Evolutionary conservation across 768 basidiomycete genomes (phyloP).

Genomic region (Russula sp.): DNA sequence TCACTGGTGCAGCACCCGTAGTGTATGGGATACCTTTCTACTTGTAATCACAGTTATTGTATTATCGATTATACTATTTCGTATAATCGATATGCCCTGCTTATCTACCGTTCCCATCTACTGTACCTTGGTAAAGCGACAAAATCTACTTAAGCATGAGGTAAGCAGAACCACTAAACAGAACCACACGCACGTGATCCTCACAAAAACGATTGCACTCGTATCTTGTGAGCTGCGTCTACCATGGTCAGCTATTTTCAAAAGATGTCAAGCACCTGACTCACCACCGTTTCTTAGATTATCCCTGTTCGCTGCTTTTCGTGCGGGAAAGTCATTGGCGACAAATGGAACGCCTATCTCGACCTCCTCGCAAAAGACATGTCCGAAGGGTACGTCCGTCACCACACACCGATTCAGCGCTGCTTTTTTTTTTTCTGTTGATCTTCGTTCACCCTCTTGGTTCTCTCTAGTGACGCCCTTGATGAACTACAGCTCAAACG

Average conservation of each 20-base stretch:
- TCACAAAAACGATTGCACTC: background rate
- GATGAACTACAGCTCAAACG: constrained; percentile 86
- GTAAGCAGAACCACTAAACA: background rate
- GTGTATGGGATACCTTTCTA: constrained; percentile 96
- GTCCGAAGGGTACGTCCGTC: constrained; percentile 75
- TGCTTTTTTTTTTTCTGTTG: background rate
- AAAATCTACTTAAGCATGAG: background rate
- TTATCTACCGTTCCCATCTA: background rate
- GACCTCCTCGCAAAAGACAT: constrained; percentile 75
- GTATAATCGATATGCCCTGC: background rate
- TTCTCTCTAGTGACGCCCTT: constrained; percentile 67
- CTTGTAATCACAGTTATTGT: constrained; percentile 46
- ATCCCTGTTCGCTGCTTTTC: constrained; percentile 96
- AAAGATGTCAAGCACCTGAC: background rate
- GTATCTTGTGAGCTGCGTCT: too few relatives aligned
- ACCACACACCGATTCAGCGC: background rate
- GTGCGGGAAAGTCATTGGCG: constrained; percentile 95
- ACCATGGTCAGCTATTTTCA: constrained; percentile 7
- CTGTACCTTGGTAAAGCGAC: background rate
- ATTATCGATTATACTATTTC: too few relatives aligned
- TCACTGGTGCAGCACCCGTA: constrained; percentile 93
- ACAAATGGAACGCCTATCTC: constrained; percentile 91
- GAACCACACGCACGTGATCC: background rate
- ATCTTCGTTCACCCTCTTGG: background rate
- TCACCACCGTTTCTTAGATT: constrained; percentile 53